phyloP scores from a whole-genome alignment of 352 stramenopile species.

The Pythium grandisporangium region DNA sequence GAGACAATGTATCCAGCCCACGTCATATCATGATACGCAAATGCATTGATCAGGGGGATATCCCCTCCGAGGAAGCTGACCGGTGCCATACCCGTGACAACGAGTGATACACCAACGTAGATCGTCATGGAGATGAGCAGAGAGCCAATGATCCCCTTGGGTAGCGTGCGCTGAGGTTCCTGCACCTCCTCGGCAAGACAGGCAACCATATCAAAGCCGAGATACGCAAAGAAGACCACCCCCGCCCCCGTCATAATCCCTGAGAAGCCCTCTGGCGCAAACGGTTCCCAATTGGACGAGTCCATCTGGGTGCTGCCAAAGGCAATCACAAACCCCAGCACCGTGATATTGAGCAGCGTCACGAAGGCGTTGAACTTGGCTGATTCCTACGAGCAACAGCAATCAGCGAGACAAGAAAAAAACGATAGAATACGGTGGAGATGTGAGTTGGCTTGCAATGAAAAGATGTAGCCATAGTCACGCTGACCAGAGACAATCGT shows the following conservation, averaged over 20 bases:
- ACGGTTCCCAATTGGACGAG: conserved; percentile 65
- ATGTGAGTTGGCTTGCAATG: too few relatives aligned
- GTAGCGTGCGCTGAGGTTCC: conserved; percentile 83
- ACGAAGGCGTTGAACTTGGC: conserved; percentile 88
- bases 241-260: conserved; percentile 82
- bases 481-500: too few relatives aligned
- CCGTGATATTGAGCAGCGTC: conserved; percentile 83
- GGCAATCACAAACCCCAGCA: conserved; percentile 87
- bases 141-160: conserved; percentile 88
- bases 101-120: conserved; percentile 85
- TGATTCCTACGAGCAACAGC: conserved; percentile 79
- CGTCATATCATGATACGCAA: conserved; percentile 53
- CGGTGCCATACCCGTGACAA: conserved; percentile 85
- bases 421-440: too few relatives aligned
- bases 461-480: too few relatives aligned
- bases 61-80: conserved; percentile 57
- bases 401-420: too few relatives aligned
- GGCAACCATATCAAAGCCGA: conserved; percentile 92
- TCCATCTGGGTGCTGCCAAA: conserved; percentile 78
- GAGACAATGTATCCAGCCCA: conserved; percentile 83
- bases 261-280: conserved; percentile 80
- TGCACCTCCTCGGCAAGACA: conserved; percentile 89
- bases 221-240: conserved; percentile 89
- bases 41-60: conserved; percentile 81
- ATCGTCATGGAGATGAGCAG: conserved; percentile 88